phyloP scores from a whole-genome alignment of 148 eudicot genomes.

The Silene uniflora region DNA sequence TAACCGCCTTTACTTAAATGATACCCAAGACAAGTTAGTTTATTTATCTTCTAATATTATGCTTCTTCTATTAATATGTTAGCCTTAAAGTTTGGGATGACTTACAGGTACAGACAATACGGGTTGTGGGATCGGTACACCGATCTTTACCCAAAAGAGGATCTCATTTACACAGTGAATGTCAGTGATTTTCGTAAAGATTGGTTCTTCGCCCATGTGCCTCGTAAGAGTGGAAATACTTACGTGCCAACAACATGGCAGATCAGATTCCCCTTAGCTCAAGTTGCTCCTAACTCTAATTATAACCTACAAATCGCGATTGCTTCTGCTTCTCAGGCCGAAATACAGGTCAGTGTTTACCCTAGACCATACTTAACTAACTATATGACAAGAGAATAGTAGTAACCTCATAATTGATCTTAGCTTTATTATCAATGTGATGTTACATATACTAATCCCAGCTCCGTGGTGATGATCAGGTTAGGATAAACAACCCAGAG shows the following conservation, averaged over 20 bases:
- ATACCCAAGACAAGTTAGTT: slow-evolving; percentile 39
- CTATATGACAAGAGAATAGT: too few species aligned
- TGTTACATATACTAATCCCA: too few species aligned
- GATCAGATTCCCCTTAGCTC: slow-evolving; percentile 43
- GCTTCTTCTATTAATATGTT: neutral
- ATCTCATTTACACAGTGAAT: slow-evolving; percentile 57
- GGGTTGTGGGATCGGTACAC: slow-evolving; percentile 84
- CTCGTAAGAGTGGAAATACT: slow-evolving; percentile 41
- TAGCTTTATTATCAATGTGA: too few species aligned
- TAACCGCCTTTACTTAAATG: slow-evolving; percentile 39
- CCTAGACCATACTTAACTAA: too few species aligned
- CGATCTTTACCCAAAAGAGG: slow-evolving; percentile 49
- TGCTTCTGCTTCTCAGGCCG: slow-evolving; percentile 65
- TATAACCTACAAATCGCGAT: slow-evolving; percentile 65
- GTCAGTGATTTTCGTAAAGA: slow-evolving; percentile 39
- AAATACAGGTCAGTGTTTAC: slow-evolving; percentile 45
- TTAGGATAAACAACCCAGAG: slow-evolving; percentile 45
- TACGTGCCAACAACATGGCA: slow-evolving; percentile 67
- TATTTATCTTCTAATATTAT: neutral
- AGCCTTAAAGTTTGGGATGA: neutral
- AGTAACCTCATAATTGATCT: neutral
- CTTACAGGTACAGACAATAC: slow-evolving; percentile 66
- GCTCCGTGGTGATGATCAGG: slow-evolving; percentile 25
- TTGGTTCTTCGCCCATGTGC: slow-evolving; percentile 81
- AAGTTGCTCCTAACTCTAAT: slow-evolving; percentile 27